Conservation (phyloP, 2,329 filamentous ascomycete species). For the Claviceps fusiformis region DNA sequence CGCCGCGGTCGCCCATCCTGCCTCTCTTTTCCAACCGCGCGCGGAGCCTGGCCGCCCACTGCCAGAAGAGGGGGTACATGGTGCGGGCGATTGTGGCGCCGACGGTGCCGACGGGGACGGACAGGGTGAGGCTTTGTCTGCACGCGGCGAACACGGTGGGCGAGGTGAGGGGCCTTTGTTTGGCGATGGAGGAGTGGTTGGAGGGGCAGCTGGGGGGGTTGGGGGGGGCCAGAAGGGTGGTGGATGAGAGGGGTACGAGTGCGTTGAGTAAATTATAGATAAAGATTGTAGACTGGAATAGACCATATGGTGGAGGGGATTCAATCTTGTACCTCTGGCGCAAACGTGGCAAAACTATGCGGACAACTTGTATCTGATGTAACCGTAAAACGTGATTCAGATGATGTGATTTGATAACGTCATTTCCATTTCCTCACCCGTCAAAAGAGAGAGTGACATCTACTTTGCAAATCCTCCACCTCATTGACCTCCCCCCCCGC, state of each 20-base stretch:
- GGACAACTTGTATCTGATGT: no score
- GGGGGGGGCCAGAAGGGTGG: not conserved
- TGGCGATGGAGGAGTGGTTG: constrained; percentile 34
- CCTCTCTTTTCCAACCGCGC: constrained; percentile 45
- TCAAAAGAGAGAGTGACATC: no score
- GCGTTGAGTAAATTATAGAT: constrained; percentile 6
- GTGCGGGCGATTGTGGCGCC: constrained; percentile 55
- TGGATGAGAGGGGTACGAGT: not conserved
- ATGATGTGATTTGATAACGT: no score
- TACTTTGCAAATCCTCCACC: no score
- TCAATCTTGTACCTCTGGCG: no score
- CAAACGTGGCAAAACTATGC: no score
- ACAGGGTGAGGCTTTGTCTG: constrained; percentile 53
- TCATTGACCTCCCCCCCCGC: constrained; percentile 8
- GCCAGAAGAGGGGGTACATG: constrained; percentile 44
- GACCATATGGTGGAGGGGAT: no score
- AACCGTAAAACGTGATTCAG: no score
- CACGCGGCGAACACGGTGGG: constrained; percentile 50
- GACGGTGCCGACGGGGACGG: constrained; percentile 49
- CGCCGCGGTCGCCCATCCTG: constrained; percentile 48
- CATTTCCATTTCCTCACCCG: no score
- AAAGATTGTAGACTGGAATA: no score
- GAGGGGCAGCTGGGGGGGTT: not conserved
- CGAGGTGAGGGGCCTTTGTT: constrained; percentile 41
- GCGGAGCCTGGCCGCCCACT: constrained; percentile 42